phyloP scores from a whole-genome alignment of 192 early-diverging fungal genomes.

The Entomortierella lignicola region DNA sequence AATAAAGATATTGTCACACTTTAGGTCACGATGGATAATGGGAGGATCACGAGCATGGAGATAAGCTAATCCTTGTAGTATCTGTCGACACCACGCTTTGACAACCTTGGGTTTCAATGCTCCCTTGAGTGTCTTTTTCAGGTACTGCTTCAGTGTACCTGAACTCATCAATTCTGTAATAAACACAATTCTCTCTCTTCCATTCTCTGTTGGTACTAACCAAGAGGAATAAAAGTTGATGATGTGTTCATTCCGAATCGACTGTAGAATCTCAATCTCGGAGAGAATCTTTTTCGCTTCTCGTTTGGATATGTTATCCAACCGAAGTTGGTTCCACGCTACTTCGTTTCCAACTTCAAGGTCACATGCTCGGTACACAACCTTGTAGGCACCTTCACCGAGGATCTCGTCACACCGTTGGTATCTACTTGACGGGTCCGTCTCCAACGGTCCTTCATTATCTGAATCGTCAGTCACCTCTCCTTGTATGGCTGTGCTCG shows the following conservation, averaged over 20 bases:
- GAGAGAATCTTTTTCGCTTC: constrained; percentile 50
- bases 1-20: constrained; percentile 89
- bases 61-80: constrained; percentile 82
- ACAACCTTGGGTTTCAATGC: constrained; percentile 78
- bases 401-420: constrained; percentile 68
- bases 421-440: constrained; percentile 75
- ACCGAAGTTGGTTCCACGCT: constrained; percentile 85
- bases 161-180: constrained; percentile 92
- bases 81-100: constrained; percentile 86
- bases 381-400: constrained; percentile 87
- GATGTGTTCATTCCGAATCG: constrained; percentile 83
- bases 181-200: constrained; percentile 77
- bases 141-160: constrained; percentile 85
- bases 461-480: constrained; percentile 52
- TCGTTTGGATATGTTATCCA: constrained; percentile 57
- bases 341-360: constrained; percentile 88
- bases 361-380: constrained; percentile 85
- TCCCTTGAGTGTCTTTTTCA: constrained; percentile 74
- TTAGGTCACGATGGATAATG: constrained; percentile 84
- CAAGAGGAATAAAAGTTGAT: constrained; percentile 82
- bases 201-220: constrained; percentile 64
- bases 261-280: constrained; percentile 78
- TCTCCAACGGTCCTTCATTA: constrained; percentile 51
- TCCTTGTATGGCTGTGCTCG: constrained; percentile 19
- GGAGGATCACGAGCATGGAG: constrained; percentile 81